A percentile compares a stretch with the other conserved stretches of the same genome.
Conservation (phyloP, 371 early-diverging fungal species). For the Chytridiales sp. region DNA sequence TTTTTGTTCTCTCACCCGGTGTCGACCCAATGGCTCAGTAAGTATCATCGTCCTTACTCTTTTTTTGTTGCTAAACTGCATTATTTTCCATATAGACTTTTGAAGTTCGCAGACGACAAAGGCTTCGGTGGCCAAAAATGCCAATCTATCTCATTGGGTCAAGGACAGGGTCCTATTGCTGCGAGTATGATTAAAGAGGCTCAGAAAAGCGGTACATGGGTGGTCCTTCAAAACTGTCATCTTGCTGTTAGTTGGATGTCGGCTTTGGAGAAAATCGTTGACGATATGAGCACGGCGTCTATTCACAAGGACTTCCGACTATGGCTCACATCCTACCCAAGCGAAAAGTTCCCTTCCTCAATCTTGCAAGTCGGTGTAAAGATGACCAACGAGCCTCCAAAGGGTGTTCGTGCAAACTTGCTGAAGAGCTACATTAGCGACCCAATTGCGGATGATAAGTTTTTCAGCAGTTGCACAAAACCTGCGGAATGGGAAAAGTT, state of each 20-base stretch:
- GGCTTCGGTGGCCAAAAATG: constrained; percentile 52
- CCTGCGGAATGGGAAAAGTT: constrained; percentile 57
- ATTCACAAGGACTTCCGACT: constrained; percentile 59
- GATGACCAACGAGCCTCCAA: constrained; percentile 67
- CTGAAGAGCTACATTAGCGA: constrained; percentile 55
- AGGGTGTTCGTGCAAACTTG: constrained; percentile 56
- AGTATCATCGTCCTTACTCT: constrained; percentile 19
- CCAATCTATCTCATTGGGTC: constrained; percentile 58
- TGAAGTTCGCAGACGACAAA: constrained; percentile 61
- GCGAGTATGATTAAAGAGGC: constrained; percentile 59
- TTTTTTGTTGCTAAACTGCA: constrained; percentile 7
- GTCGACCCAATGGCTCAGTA: constrained; percentile 63
- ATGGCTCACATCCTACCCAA: constrained; percentile 61
- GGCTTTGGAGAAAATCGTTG: constrained; percentile 56
- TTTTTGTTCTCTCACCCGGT: constrained; percentile 61
- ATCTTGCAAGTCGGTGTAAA: constrained; percentile 59
- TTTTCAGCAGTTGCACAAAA: constrained; percentile 49
- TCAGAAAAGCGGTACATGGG: constrained; percentile 56
- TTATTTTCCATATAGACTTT: constrained; percentile 31
- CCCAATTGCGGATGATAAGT: constrained; percentile 57
- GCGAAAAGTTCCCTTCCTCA: constrained; percentile 55
- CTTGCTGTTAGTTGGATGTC: constrained; percentile 58
- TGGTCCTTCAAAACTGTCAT: constrained; percentile 64
- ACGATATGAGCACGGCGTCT: constrained; percentile 50
- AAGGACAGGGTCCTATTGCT: constrained; percentile 64